Percentiles rank a stretch among this genome's conserved stretches.
Evolutionary conservation across 129 eudicot genomes (phyloP).

Genomic region (Tagetes patula): DNA sequence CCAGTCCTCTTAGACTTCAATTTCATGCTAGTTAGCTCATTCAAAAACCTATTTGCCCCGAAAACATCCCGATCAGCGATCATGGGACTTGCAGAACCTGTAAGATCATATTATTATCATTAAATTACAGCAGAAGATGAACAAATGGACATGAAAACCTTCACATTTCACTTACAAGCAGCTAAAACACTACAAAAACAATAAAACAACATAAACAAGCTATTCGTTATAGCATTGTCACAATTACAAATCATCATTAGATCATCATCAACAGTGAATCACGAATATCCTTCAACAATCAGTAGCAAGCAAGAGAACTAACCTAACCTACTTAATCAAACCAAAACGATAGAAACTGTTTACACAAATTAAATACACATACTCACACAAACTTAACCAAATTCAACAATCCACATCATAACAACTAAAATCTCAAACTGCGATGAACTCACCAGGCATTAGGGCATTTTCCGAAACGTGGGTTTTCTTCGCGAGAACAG

Average conservation of each 20-base stretch:
- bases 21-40: slow-evolving; percentile 52
- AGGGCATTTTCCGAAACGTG: slow-evolving; percentile 94
- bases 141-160: neutral
- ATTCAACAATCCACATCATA: neutral
- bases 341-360: slow-evolving; percentile 4
- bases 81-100: slow-evolving; percentile 91
- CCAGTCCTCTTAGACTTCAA: slow-evolving; percentile 38
- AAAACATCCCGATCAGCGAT: slow-evolving; percentile 58
- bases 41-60: slow-evolving; percentile 55
- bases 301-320: neutral
- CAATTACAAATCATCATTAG: neutral
- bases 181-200: neutral
- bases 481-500: slow-evolving; percentile 85
- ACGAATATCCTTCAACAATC: slow-evolving; percentile 11
- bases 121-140: neutral
- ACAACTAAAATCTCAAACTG: neutral
- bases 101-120: slow-evolving; percentile 19
- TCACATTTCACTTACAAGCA: neutral
- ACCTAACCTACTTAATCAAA: neutral
- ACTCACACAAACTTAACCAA: neutral
- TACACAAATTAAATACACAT: slow-evolving; percentile 11
- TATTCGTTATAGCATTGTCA: neutral
- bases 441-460: slow-evolving; percentile 82
- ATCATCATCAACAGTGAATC: neutral
- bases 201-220: neutral